Conservation (phyloP, 176 grass and related monocot genomes). For the Hordeum marinum region DNA sequence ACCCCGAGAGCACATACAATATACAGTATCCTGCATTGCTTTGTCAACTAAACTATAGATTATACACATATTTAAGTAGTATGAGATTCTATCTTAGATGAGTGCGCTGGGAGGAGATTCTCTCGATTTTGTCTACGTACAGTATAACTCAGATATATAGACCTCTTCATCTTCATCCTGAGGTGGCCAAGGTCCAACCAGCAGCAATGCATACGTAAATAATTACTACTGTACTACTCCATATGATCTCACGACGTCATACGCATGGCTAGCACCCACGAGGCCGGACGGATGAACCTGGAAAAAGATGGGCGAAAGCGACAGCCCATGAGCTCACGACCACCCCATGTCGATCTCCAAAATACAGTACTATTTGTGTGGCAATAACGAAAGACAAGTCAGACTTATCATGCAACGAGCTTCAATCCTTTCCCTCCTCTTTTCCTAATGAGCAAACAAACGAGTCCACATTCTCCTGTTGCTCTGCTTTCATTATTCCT, state of each 20-base stretch:
- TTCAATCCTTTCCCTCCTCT: background rate
- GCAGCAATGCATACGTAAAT: background rate
- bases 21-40: background rate
- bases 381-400: constrained; percentile 12
- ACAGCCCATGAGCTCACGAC: background rate
- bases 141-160: background rate
- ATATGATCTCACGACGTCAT: background rate
- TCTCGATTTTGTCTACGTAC: background rate
- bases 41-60: background rate
- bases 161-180: background rate
- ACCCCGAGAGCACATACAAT: background rate
- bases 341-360: background rate
- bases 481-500: background rate
- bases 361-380: background rate
- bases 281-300: background rate
- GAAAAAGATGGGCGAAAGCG: background rate
- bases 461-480: constrained; percentile 18
- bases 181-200: constrained; percentile 24
- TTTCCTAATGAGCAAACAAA: background rate
- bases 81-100: background rate
- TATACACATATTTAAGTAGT: background rate
- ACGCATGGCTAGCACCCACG: background rate
- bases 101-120: background rate
- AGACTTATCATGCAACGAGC: background rate
- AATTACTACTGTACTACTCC: background rate